Percentiles rank a stretch among this genome's conserved stretches.
Conservation (phyloP, 495 filamentous ascomycete species). For the Aspergillus egyptiacus region DNA sequence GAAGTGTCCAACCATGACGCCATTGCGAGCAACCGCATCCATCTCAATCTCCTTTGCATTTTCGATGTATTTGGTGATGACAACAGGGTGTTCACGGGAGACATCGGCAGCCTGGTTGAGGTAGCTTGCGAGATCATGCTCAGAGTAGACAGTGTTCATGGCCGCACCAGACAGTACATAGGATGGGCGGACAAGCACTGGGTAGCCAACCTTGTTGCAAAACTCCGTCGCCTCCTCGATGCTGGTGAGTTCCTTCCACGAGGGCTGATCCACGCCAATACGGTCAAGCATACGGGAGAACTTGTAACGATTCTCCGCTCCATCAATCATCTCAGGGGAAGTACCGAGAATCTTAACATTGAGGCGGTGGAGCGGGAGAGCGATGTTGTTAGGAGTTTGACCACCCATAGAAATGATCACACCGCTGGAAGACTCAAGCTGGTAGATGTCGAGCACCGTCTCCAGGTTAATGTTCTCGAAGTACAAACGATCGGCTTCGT, state of each 20-base stretch:
- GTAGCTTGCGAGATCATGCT: slow-evolving; percentile 85
- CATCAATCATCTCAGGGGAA: slow-evolving; percentile 98
- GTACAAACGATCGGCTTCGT: slow-evolving; percentile 91
- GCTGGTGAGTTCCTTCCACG: slow-evolving; percentile 95
- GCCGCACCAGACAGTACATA: slow-evolving; percentile 97
- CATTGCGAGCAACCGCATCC: slow-evolving; percentile 85
- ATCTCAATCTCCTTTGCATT: slow-evolving; percentile 97
- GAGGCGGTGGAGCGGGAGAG: slow-evolving; percentile 76
- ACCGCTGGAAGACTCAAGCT: slow-evolving; percentile 77
- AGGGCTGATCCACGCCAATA: slow-evolving; percentile 90
- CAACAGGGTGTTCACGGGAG: slow-evolving; percentile 96
- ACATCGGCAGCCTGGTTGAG: slow-evolving; percentile 84
- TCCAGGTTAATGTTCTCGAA: slow-evolving; percentile 98
- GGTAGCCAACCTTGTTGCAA: slow-evolving; percentile 83
- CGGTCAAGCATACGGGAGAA: slow-evolving; percentile 96
- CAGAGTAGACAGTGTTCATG: slow-evolving; percentile 97
- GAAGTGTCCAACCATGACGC: slow-evolving; percentile 85
- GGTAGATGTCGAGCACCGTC: slow-evolving; percentile 91
- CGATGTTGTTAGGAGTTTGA: slow-evolving; percentile 97
- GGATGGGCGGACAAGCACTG: slow-evolving; percentile 90
- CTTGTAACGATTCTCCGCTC: slow-evolving; percentile 95
- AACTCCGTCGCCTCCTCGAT: slow-evolving; percentile 81
- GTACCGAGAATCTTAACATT: slow-evolving; percentile 92
- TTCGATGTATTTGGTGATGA: slow-evolving; percentile 98
- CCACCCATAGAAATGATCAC: slow-evolving; percentile 98